A percentile compares a stretch with the other conserved stretches of the same genome.
Conservation (phyloP, 371 early-diverging fungal species). For the Fennellomyces sp. region DNA sequence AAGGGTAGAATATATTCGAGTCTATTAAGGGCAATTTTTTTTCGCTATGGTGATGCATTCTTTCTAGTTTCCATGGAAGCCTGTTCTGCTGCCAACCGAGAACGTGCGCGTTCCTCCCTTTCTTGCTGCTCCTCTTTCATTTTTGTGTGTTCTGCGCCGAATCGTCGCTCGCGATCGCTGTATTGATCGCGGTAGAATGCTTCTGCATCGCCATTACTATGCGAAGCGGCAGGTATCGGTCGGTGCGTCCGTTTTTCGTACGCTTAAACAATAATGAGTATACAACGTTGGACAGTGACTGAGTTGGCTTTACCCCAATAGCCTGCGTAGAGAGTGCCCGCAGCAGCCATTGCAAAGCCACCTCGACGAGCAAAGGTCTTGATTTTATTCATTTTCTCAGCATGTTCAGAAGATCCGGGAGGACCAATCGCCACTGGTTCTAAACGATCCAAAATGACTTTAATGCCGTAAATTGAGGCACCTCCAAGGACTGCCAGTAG, state of each 20-base stretch:
- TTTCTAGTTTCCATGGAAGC: slow-evolving; percentile 3
- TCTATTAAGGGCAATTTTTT: no score
- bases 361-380: slow-evolving; percentile 23
- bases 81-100: slow-evolving; percentile 13
- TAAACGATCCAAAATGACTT: slow-evolving; percentile 29
- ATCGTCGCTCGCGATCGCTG: slow-evolving; percentile 30
- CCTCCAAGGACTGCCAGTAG: slow-evolving; percentile 40
- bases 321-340: slow-evolving; percentile 25
- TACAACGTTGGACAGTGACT: neutral
- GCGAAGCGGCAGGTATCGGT: slow-evolving; percentile 25
- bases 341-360: slow-evolving; percentile 25
- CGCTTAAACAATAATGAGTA: slow-evolving; percentile 16
- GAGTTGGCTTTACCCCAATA: slow-evolving; percentile 30
- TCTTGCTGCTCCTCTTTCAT: slow-evolving; percentile 14
- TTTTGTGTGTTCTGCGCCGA: slow-evolving; percentile 16
- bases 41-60: neutral
- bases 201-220: slow-evolving; percentile 2
- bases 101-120: slow-evolving; percentile 14
- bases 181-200: slow-evolving; percentile 45
- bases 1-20: no score
- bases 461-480: slow-evolving; percentile 43
- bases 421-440: slow-evolving; percentile 44
- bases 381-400: slow-evolving; percentile 21
- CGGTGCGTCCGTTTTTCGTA: slow-evolving; percentile 36
- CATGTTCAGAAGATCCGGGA: slow-evolving; percentile 38